Percentiles rank a stretch among this genome's conserved stretches.
Evolutionary conservation across 371 early-diverging fungal species (phyloP).

Genomic region (Dinochytrium kinnereticum): DNA sequence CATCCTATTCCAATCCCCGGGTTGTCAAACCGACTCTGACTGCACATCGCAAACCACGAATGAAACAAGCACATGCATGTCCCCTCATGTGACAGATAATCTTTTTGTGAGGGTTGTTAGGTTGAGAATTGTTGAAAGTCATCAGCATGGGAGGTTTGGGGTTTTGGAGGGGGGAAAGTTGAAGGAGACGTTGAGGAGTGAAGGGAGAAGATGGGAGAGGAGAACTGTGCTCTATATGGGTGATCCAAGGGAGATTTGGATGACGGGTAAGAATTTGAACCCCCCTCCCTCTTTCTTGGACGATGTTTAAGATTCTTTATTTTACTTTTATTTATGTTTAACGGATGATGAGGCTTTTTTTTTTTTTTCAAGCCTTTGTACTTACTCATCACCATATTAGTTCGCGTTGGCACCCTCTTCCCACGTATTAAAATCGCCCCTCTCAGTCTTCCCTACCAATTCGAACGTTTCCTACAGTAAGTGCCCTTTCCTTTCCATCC

Average conservation of each 20-base stretch:
- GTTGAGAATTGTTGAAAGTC: background rate
- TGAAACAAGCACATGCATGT: background rate
- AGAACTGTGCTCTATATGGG: constrained; percentile 58
- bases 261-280: constrained; percentile 59
- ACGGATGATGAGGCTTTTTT: constrained; percentile 60
- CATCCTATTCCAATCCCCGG: constrained; percentile 5
- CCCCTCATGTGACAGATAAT: background rate
- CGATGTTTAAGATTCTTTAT: constrained; percentile 60
- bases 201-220: background rate
- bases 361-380: constrained; percentile 59
- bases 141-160: background rate
- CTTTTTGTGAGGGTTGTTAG: constrained; percentile 58
- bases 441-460: constrained; percentile 60
- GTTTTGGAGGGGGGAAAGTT: background rate
- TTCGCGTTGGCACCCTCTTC: constrained; percentile 66
- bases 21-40: constrained; percentile 29
- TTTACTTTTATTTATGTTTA: constrained; percentile 63
- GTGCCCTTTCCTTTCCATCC: constrained; percentile 7
- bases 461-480: constrained; percentile 64
- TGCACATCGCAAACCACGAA: background rate
- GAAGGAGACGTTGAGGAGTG: background rate
- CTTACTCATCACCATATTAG: constrained; percentile 35
- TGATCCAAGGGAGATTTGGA: constrained; percentile 66
- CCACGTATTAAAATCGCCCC: constrained; percentile 67
- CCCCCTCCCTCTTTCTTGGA: no score